These are phyloP conservation scores for Pleurotus sapidus DNA, from an alignment of 768 basidiomycete species.

Conservation along the genomic window DNA sequence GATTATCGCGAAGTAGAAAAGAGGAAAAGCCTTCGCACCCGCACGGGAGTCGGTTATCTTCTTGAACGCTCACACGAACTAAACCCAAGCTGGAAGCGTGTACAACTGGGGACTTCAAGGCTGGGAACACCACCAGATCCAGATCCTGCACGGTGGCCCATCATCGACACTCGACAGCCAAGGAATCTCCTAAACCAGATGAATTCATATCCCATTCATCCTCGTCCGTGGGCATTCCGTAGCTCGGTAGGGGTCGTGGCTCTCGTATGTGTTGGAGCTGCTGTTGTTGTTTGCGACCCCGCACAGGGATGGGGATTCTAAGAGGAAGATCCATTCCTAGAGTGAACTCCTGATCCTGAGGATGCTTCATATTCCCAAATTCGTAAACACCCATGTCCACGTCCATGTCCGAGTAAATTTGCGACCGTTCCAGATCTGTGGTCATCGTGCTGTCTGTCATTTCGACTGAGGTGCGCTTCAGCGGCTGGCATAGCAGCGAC, in stretches of 20 bases:
- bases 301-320: slow-evolving; percentile 7
- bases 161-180: slow-evolving; percentile 4
- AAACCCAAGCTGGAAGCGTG: background rate
- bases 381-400: slow-evolving; percentile 17
- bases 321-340: slow-evolving; percentile 41
- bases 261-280: background rate
- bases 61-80: no score
- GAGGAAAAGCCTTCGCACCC: slow-evolving; percentile 2
- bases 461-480: background rate
- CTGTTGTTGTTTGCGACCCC: background rate
- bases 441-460: slow-evolving; percentile 8
- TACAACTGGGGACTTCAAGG: background rate
- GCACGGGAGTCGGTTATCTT: background rate
- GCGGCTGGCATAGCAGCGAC: slow-evolving; percentile 20
- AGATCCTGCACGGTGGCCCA: background rate
- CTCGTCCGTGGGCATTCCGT: background rate
- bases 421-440: slow-evolving; percentile 12
- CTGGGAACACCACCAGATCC: background rate
- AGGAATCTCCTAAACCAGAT: background rate
- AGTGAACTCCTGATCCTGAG: slow-evolving; percentile 37
- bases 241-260: background rate
- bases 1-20: slow-evolving; percentile 5
- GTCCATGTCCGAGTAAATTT: slow-evolving; percentile 18
- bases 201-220: slow-evolving; percentile 3
- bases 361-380: slow-evolving; percentile 9